Conservation (phyloP, 179 eudicot genomes). For the Spinacia oleracea region DNA sequence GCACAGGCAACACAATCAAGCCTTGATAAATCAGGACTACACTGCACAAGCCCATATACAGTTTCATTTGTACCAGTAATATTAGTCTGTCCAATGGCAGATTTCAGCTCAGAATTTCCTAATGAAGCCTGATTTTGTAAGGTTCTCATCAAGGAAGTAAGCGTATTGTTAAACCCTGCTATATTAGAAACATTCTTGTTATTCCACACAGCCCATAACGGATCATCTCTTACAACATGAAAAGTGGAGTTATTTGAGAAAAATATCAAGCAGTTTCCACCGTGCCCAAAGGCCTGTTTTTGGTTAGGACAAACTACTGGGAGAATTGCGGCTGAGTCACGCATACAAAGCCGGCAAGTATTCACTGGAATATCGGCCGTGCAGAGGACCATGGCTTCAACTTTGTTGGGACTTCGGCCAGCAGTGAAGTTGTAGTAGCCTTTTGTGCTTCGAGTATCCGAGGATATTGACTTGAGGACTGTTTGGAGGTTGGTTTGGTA, state of each 20-base stretch:
- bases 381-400: constrained; percentile 30
- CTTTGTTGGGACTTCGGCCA: constrained; percentile 22
- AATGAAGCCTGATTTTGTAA: constrained; percentile 25
- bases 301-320: constrained; percentile 27
- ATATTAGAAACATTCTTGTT: too few relatives aligned
- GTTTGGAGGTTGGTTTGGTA: constrained; percentile 37
- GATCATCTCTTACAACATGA: constrained; percentile 9
- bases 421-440: constrained; percentile 35
- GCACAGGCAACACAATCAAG: constrained; percentile 29
- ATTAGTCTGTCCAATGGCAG: constrained; percentile 23
- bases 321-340: not conserved
- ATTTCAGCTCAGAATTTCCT: constrained; percentile 33
- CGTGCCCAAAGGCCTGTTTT: constrained; percentile 33
- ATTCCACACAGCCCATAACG: not conserved
- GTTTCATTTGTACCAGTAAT: constrained; percentile 3
- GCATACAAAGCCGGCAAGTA: constrained; percentile 22
- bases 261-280: constrained; percentile 29
- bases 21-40: constrained; percentile 33
- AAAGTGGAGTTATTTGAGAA: constrained; percentile 22
- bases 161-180: constrained; percentile 7
- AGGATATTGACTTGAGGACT: constrained; percentile 32
- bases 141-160: constrained; percentile 18
- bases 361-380: constrained; percentile 21
- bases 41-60: constrained; percentile 42
- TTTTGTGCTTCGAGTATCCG: constrained; percentile 9